Evolutionary conservation across 2,329 filamentous ascomycete species (phyloP), one percentile per base, ranked within the genome.

Genomic region (Cladosporium sp.): DNA sequence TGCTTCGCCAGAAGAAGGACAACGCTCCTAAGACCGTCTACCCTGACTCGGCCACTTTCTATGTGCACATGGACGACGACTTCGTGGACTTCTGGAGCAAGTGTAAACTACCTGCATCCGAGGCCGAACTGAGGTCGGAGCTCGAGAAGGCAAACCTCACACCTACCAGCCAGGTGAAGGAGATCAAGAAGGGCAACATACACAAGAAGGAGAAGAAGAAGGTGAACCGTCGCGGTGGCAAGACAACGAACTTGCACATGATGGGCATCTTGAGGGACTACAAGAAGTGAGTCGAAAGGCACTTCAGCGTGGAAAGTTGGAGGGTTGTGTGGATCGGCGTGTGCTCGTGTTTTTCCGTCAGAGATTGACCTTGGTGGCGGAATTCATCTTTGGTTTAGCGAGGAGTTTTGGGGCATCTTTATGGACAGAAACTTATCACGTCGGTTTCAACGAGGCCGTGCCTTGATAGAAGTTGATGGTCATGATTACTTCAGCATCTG

Each of bases 1-100:
- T 97, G 6, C 91, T 92, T 26, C 88, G 93, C 67, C 93, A 93
- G 65, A 96, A 95, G 80, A 98, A 98, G 81, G 94, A 98, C 77
- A 90, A 91, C 74, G 86, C 91, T 71, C 89, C 94, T 1, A 88
- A 89, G 72, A 91, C 90, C 81, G 89, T 99, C 62, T 98, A 93
- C 92, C 85, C 89, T 62, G 92, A 99, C 77, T 92, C 97, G 72
- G 86, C 73, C 89, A 88, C 64, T 70, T 56, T 49, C 68, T 63
- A 66, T 11, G 56, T 58, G 14, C 85, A 81, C 40, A 89, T 98
- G 71, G 93, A 97, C 74, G 80, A 86, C 10, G 92, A 97, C 77
- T 97, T 98, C 77, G 85, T 89, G 76, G 81, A 83, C 66, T 90
- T 94, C 80, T 99, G 93, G 93, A 85, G 89, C 69, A 90, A 90